Evolutionary conservation across 306 rosid genomes (phyloP).

Genomic region (Dalbergia cochinchinensis): DNA sequence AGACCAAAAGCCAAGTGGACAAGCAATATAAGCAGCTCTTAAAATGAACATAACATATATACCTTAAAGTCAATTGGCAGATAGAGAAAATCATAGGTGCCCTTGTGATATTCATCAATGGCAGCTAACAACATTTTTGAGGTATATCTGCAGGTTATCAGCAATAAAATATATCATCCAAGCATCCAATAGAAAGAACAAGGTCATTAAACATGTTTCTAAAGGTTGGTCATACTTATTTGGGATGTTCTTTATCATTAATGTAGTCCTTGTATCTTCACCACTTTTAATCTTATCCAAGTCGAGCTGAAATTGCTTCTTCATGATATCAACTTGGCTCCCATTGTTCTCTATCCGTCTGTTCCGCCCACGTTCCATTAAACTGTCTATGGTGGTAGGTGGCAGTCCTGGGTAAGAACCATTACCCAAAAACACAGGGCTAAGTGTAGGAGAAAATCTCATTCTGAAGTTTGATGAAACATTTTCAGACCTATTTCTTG

Average conservation of each 20-base stretch:
- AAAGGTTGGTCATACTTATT: conserved; percentile 72
- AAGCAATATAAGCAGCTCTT: not conserved
- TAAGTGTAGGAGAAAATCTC: conserved; percentile 82
- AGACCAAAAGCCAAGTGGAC: no score
- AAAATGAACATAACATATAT: conserved; percentile 30
- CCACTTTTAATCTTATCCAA: conserved; percentile 82
- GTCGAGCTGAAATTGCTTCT: conserved; percentile 95
- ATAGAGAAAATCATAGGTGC: conserved; percentile 93
- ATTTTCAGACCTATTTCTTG: conserved; percentile 74
- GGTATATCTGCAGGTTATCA: conserved; percentile 72
- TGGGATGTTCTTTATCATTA: conserved; percentile 98
- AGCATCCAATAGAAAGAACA: conserved; percentile 19
- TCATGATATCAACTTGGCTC: conserved; percentile 71
- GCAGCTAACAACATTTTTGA: conserved; percentile 97
- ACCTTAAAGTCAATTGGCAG: conserved; percentile 99
- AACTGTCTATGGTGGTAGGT: conserved; percentile 63
- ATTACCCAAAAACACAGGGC: conserved; percentile 76
- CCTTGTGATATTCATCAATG: conserved; percentile 87
- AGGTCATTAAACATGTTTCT: conserved; percentile 19
- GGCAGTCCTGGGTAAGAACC: conserved; percentile 75
- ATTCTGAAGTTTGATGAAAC: conserved; percentile 80
- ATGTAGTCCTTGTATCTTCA: conserved; percentile 91
- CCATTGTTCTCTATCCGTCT: conserved; percentile 80
- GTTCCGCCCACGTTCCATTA: conserved; percentile 72
- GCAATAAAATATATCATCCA: conserved; percentile 32